These are phyloP conservation scores for Sclerotinia minor DNA, from an alignment of 2,329 filamentous ascomycete genomes.

Conservation along the genomic window DNA sequence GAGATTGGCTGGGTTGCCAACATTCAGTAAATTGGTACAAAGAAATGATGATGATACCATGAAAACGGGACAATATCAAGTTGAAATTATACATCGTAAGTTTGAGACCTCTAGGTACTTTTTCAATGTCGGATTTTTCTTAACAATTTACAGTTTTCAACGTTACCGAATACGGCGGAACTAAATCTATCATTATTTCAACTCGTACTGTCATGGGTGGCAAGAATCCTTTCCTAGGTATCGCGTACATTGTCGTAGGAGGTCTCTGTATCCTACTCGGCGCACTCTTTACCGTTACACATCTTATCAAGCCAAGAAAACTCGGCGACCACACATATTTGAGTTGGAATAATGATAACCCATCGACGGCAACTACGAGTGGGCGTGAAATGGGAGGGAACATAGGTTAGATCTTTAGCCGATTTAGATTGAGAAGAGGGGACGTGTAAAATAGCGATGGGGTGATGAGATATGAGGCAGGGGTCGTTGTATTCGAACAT, in stretches of 20 bases:
- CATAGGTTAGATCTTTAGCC: conserved; percentile 9
- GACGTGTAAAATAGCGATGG: conserved; percentile 16
- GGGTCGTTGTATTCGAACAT: conserved; percentile 10
- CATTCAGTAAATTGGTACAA: conserved; percentile 90
- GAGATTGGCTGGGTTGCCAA: conserved; percentile 90
- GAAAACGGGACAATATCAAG: conserved; percentile 68
- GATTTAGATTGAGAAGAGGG: neutral
- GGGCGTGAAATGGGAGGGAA: conserved; percentile 52
- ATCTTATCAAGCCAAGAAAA: conserved; percentile 94
- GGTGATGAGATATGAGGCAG: conserved; percentile 12
- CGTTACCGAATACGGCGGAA: conserved; percentile 75
- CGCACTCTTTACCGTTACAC: conserved; percentile 81
- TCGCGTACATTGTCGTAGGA: conserved; percentile 91
- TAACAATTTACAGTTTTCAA: conserved; percentile 66
- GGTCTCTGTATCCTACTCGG: conserved; percentile 90
- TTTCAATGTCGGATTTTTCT: conserved; percentile 19
- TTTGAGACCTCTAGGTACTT: conserved; percentile 30
- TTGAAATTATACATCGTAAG: conserved; percentile 79
- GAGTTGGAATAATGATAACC: conserved; percentile 82
- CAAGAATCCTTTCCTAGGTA: conserved; percentile 92
- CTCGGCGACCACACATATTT: conserved; percentile 96
- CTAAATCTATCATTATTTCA: conserved; percentile 85
- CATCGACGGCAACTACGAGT: conserved; percentile 53
- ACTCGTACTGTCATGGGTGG: conserved; percentile 92
- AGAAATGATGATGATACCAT: conserved; percentile 74